Evolutionary conservation across 768 basidiomycete species (phyloP), one percentile per base, ranked within the genome.

Genomic region (Boletus pseudo-olivaceus): DNA sequence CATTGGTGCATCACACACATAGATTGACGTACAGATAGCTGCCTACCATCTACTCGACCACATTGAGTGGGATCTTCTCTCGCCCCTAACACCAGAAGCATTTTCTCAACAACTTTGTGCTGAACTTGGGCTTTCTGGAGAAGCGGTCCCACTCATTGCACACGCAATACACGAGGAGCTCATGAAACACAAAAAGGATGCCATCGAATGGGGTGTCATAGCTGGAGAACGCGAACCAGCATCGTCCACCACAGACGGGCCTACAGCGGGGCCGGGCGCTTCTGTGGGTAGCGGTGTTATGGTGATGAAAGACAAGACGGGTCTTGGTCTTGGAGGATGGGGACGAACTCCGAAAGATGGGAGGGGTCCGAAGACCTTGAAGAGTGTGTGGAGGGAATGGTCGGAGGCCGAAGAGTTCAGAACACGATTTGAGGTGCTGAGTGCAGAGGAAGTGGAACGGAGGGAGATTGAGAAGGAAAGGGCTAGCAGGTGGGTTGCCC

Each of bases 61-160:
- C 66, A 93, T 99, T 60, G 97, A 99, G 72, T 99, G 96, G 96
- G 96, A 99, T 71, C 80, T 98, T n/a, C 82, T 90, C 43, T 96
- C 95, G 4, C 82, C 88, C 4, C 79, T 98, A 35, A 95, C 93
- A 0, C 96, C 96, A 1, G 89, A 96, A 67, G 78, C 74, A 1
- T 98, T 98, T 63, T 82, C 96, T 0, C 72, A 74, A 37, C 84
- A 81, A 47, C 85, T 98, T 33, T 93, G 90, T 63, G 69, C 78
- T 23, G 97, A 98, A 58, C 82, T 98, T 15, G 94, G 93, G 7
- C 79, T 99, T 3, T 78, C 87, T 1, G 91, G 93, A 37, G 93
- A 95, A 68, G 91, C 95, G 0, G 67, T 85, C 7, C 93, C 96
- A 6, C 81, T 98, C 49, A 82, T 99, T 59, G 83, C 96, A 5